Conservation (phyloP, 768 basidiomycete genomes). For the Boletus fagicola region DNA sequence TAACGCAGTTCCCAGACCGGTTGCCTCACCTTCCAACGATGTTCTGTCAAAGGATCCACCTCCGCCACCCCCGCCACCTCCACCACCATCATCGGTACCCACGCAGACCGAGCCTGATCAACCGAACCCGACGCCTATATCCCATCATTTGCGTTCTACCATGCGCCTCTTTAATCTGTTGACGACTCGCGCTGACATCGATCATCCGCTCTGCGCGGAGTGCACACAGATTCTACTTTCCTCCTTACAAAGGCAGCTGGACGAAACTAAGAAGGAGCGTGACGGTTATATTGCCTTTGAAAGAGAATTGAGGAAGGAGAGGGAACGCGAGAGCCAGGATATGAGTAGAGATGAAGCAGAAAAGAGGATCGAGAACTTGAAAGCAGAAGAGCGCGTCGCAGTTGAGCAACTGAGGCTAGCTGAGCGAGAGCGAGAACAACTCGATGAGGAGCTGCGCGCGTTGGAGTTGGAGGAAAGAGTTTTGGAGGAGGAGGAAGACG, state of each 20-base stretch:
- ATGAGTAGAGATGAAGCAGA: slow-evolving; percentile 63
- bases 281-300: slow-evolving; percentile 95
- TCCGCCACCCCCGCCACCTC: slow-evolving; percentile 12
- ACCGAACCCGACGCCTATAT: slow-evolving; percentile 68
- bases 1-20: slow-evolving; percentile 43
- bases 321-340: slow-evolving; percentile 65
- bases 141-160: slow-evolving; percentile 75
- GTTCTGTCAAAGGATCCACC: slow-evolving; percentile 23
- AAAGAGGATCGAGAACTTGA: slow-evolving; percentile 70
- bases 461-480: slow-evolving; percentile 76
- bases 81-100: slow-evolving; percentile 26
- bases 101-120: slow-evolving; percentile 50
- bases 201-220: slow-evolving; percentile 93
- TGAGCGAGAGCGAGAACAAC: slow-evolving; percentile 71
- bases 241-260: slow-evolving; percentile 74
- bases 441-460: slow-evolving; percentile 67
- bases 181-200: slow-evolving; percentile 74
- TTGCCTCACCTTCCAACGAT: slow-evolving; percentile 36
- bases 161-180: slow-evolving; percentile 73
- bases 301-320: slow-evolving; percentile 79
- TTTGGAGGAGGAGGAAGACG: slow-evolving; percentile 80
- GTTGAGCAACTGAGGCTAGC: slow-evolving; percentile 73
- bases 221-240: slow-evolving; percentile 82
- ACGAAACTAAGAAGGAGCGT: slow-evolving; percentile 87
- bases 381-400: slow-evolving; percentile 62